Base-by-base conservation (phyloP, 2,329 filamentous ascomycete genomes). In the Bipolaris zeicola region DNA sequence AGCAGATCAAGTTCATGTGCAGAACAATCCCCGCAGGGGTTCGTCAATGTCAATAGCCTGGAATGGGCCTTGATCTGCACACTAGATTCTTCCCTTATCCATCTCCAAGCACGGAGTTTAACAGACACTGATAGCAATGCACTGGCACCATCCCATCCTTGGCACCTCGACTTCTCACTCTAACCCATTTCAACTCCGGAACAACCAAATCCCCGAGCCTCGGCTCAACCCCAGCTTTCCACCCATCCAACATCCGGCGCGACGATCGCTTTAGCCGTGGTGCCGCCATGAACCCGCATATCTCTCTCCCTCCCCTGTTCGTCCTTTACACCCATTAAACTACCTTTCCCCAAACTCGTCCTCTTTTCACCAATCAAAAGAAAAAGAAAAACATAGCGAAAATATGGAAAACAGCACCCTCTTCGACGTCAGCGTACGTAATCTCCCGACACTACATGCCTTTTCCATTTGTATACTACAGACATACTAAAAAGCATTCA, bases 381-480 rank as follows among this genome's bases (percentile, higher is more conserved):
- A 8, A 8, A 38, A 39, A 6, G 6, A 14, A 44, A 11, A 44
- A 44, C 2, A 45, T 14, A 6, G 6, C 16, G 5, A 67, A 56
- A 28, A 77, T 77, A 77, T 77, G 76, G 74, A 77, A 39, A 68
- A 71, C 55, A 50, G 63, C 7, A 66, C 55, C 8, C 71, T 77
- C 33, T 77, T 77, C 59, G 63, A 70, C 48, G 74, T 77, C 48
- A 76, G 74, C 57, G 73, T 73, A 64, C 18, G 52, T 28, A 18
- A 2, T 5, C 28, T 5, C 38, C 39, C 7, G 26, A 22, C 36
- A 37, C 46, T 28, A 20, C 14, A 16, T 18, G 46, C 49, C 37
- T 36, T 50, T 37, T 11, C 3, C 6, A 3, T 41, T 6, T 28
- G 8, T 14, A 16, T 42, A 33, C 26, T 24, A 11, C 28, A 11